Percentiles rank a stretch among this genome's conserved stretches.
These are phyloP conservation scores for Suhomyces guaymorum DNA, from an alignment of 1,139 yeast species.

Conservation along the genomic window DNA sequence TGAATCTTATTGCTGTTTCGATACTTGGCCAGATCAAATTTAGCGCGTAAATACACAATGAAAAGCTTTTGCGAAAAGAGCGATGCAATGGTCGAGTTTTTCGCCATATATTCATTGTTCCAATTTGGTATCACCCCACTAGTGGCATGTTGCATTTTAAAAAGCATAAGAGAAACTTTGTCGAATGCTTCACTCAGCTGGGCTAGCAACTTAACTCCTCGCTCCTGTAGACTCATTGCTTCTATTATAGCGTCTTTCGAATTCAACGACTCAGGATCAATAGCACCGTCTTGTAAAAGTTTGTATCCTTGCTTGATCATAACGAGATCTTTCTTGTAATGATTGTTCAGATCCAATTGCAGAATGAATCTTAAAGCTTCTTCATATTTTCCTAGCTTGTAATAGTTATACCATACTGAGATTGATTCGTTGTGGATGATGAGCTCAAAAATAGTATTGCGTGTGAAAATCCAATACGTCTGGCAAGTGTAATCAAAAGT, in stretches of 20 bases:
- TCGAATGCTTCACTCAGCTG: constrained; percentile 70
- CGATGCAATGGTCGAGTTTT: constrained; percentile 4
- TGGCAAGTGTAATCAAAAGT: constrained; percentile 55
- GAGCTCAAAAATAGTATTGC: constrained; percentile 57
- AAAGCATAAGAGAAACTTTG: constrained; percentile 61
- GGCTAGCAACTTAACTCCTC: constrained; percentile 69
- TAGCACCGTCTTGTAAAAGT: constrained; percentile 47
- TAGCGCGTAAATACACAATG: constrained; percentile 56
- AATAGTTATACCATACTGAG: constrained; percentile 75
- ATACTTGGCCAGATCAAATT: constrained; percentile 44
- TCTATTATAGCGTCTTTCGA: constrained; percentile 4
- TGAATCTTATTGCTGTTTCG: constrained; percentile 50
- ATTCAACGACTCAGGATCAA: constrained; percentile 29
- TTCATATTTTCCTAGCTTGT: constrained; percentile 62
- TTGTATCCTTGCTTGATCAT: constrained; percentile 64
- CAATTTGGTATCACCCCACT: no score
- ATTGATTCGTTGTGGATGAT: constrained; percentile 66
- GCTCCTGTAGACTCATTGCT: constrained; percentile 28
- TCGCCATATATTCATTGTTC: no score
- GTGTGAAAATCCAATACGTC: constrained; percentile 27
- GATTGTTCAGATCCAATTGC: constrained; percentile 27
- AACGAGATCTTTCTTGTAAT: constrained; percentile 51
- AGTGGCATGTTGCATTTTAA: constrained; percentile 47
- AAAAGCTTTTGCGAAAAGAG: constrained; percentile 37
- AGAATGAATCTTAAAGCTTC: constrained; percentile 59